Percentiles rank a stretch among this genome's conserved stretches.
Conservation (phyloP, 345 rosid genomes). For the Limnanthes douglasii region DNA sequence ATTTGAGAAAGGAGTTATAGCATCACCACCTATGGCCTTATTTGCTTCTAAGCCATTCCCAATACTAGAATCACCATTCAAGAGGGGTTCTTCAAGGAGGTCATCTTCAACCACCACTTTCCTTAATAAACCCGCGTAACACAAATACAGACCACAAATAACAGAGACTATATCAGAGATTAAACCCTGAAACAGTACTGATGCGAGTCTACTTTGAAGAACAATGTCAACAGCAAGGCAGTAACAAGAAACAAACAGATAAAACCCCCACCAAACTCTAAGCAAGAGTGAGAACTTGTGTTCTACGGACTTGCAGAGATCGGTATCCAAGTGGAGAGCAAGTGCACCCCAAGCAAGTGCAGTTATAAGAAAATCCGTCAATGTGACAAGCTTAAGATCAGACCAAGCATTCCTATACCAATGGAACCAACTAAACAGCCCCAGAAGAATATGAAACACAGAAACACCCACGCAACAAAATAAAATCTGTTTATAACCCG, state of each 20-base stretch:
- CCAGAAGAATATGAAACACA: slow-evolving; percentile 27
- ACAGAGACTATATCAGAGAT: slow-evolving; percentile 36
- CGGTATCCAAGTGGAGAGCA: no score
- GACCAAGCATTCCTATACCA: slow-evolving; percentile 54
- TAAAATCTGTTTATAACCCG: slow-evolving; percentile 30
- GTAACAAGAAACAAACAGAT: slow-evolving; percentile 38
- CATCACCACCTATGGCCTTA: slow-evolving; percentile 13
- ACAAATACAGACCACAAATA: slow-evolving; percentile 36
- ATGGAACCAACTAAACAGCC: slow-evolving; percentile 41
- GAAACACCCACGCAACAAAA: slow-evolving; percentile 38
- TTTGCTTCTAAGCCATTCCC: slow-evolving; percentile 8
- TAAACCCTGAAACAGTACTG: slow-evolving; percentile 14
- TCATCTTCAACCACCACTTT: slow-evolving; percentile 13
- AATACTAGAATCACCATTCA: slow-evolving; percentile 13
- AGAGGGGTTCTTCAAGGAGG: slow-evolving; percentile 30
- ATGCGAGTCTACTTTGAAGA: slow-evolving; percentile 14
- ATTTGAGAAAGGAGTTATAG: slow-evolving; percentile 23
- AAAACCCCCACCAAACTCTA: slow-evolving; percentile 63
- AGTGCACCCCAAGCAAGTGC: slow-evolving; percentile 5
- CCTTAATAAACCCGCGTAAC: slow-evolving; percentile 31
- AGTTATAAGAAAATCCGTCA: neutral
- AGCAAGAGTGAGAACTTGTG: slow-evolving; percentile 34
- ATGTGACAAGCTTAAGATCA: slow-evolving; percentile 8
- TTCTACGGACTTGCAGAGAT: slow-evolving; percentile 14
- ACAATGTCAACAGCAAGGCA: slow-evolving; percentile 41